phyloP scores from a whole-genome alignment of 768 basidiomycete genomes.

The Calvatia gigantea region DNA sequence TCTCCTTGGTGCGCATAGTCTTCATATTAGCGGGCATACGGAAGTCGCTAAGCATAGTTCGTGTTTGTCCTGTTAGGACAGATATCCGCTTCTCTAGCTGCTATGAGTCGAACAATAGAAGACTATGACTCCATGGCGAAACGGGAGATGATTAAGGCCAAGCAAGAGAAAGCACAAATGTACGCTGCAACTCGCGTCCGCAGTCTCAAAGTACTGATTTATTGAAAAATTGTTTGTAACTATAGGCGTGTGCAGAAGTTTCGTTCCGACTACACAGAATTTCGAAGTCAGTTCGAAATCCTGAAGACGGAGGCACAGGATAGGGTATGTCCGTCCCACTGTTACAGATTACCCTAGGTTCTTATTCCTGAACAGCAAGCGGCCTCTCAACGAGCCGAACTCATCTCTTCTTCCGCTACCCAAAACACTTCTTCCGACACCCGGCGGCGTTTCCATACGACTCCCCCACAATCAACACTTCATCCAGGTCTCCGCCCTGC shows the following conservation, averaged over 20 bases:
- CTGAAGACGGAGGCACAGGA: conserved; percentile 59
- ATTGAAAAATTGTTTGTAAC: background rate
- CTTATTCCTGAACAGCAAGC: conserved; percentile 42
- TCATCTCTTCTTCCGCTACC: conserved; percentile 47
- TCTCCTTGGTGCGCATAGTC: conserved; percentile 64
- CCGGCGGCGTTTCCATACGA: conserved; percentile 62
- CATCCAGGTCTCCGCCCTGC: conserved; percentile 45
- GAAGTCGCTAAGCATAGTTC: conserved; percentile 16
- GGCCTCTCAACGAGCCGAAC: conserved; percentile 57
- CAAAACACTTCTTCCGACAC: conserved; percentile 49
- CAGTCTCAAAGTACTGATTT: background rate
- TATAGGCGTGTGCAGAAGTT: conserved; percentile 90
- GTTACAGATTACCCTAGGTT: no score
- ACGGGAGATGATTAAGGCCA: conserved; percentile 93
- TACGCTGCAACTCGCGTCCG: conserved; percentile 30
- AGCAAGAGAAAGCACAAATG: conserved; percentile 95
- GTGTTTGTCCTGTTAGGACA: conserved; percentile 64
- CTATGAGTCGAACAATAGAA: conserved; percentile 91
- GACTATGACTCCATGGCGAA: conserved; percentile 97
- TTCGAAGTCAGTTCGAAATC: conserved; percentile 79
- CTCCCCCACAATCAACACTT: conserved; percentile 44
- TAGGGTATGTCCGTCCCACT: conserved; percentile 33
- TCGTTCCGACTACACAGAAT: conserved; percentile 78
- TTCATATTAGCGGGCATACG: background rate
- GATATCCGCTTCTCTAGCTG: conserved; percentile 95